Percentiles rank a stretch among this genome's conserved stretches.
phyloP scores from a whole-genome alignment of 2,329 filamentous ascomycete species.

The Ophiobolus disseminans region DNA sequence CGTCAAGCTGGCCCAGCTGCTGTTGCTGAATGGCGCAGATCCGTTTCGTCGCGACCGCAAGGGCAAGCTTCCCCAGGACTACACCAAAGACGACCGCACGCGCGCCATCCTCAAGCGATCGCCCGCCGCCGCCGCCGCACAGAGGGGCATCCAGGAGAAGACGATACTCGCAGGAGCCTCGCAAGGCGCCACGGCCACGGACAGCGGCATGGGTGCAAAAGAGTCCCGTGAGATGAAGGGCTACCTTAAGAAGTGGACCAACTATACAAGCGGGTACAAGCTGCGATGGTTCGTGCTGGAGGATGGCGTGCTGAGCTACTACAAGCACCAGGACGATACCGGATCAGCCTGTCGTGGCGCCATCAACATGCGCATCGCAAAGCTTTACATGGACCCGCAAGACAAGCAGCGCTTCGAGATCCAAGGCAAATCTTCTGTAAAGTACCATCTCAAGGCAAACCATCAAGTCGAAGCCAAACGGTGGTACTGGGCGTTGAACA shows the following conservation, averaged over 20 bases:
- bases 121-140: conserved; percentile 90
- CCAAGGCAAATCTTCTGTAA: conserved; percentile 96
- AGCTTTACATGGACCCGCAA: conserved; percentile 92
- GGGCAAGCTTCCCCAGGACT: conserved; percentile 93
- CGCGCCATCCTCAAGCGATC: conserved; percentile 90
- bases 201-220: conserved; percentile 70
- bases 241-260: conserved; percentile 99
- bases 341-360: conserved; percentile 95
- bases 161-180: conserved; percentile 83
- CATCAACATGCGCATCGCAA: conserved; percentile 98
- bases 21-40: conserved; percentile 92
- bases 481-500: conserved; percentile 99
- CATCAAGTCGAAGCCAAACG: conserved; percentile 97
- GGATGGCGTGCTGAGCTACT: conserved; percentile 96
- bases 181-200: conserved; percentile 65
- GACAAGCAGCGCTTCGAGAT: conserved; percentile 99
- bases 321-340: conserved; percentile 98
- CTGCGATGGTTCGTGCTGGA: conserved; percentile 97
- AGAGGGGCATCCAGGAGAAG: conserved; percentile 95
- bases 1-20: conserved; percentile 82
- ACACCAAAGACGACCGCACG: conserved; percentile 92
- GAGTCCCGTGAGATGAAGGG: conserved; percentile 98
- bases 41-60: conserved; percentile 94
- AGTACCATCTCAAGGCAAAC: conserved; percentile 97
- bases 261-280: conserved; percentile 97